Base-by-base conservation (phyloP, 345 rosid genomes). In the Citrus maxima region DNA sequence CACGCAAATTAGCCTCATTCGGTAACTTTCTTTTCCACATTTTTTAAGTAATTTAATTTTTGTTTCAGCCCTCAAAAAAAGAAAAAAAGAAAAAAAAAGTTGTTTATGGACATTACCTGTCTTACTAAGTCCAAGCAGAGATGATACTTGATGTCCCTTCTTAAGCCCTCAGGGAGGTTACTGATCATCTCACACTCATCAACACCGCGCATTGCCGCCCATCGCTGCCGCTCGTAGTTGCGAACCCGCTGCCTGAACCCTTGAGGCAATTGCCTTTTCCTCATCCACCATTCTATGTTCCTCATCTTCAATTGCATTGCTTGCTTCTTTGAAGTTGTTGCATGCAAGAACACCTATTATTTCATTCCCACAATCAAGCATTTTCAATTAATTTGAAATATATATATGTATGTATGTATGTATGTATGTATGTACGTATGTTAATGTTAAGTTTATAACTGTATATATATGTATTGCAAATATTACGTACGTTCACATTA, bases 271-370 rank as follows among this genome's bases (percentile, higher is more conserved):
- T 80, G 90, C 82, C 94, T 92, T 86, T 92, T 92, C 85, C 92
- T 90, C 99, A 96, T 96, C 99, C 99, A 96, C 99, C 97, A 91
- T 76, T 96, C 99, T 76, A 96, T 80, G 83, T 96, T 93, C 82
- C 98, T 93, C 99, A 96, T 93, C 89, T 92, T 96, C 82, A 96
- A 62, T 32, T 92, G 99, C 99, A 93, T 92, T 76, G 97, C 95
- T 86, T 96, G 98, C 70, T 96, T 96, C 86, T 96, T 96, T 49
- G 98, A 96, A 2, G 98, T 95, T 28, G 97, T 93, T 59, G 97
- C 98, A 56, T 93, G 91, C 80, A 95, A 67, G 80, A 95, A 92
- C 54, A 95, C 98, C 98, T 94, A 30, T 35, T 61, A 16, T 24
- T 18, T 61, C 40, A 21, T 54, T 14, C 5, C 66, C 55, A 28